Conservation (phyloP, 164 flowering plant species). For the Magnolia changhungtana region DNA sequence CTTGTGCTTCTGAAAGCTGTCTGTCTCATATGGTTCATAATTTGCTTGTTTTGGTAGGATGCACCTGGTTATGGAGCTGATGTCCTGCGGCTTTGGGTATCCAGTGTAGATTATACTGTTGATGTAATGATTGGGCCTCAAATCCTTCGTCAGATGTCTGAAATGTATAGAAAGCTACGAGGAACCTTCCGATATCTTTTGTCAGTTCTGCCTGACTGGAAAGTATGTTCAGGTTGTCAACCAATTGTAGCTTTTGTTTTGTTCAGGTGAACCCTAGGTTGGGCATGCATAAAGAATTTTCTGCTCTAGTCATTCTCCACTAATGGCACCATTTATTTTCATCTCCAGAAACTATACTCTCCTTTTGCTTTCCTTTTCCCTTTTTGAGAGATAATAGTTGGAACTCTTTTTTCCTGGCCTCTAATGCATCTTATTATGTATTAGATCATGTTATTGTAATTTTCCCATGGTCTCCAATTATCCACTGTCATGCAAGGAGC, state of each 20-base stretch:
- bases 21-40: constrained; percentile 1
- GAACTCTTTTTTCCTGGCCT: background rate
- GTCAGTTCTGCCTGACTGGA: constrained; percentile 94
- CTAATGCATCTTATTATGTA: background rate
- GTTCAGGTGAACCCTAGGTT: background rate
- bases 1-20: background rate
- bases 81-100: constrained; percentile 95
- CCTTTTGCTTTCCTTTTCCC: no score
- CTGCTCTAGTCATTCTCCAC: background rate
- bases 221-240: constrained; percentile 40
- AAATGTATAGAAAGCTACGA: constrained; percentile 83
- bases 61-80: constrained; percentile 92
- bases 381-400: background rate
- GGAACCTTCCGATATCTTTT: constrained; percentile 91
- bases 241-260: background rate
- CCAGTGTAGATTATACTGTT: constrained; percentile 94
- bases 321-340: background rate
- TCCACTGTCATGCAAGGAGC: background rate
- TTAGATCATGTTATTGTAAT: background rate
- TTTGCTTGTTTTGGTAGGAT: constrained; percentile 48
- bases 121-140: constrained; percentile 90
- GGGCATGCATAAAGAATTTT: background rate
- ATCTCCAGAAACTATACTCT: background rate
- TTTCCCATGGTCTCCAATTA: background rate
- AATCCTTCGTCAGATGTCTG: constrained; percentile 93